Evolutionary conservation across 257 asterid species (phyloP).

Genomic region (Scutellaria minor): DNA sequence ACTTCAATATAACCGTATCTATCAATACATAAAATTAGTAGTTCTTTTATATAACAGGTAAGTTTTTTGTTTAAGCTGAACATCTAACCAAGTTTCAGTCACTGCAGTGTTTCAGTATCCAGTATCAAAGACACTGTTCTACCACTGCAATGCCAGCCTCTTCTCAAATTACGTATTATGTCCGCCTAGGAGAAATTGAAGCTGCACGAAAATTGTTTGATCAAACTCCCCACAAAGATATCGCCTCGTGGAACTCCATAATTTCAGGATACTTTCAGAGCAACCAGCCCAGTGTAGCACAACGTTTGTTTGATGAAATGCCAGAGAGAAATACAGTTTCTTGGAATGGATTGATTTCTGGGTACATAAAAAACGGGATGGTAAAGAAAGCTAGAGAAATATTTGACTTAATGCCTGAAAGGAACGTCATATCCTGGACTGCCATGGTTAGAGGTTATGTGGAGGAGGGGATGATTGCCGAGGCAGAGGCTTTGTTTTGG

Average conservation of each 20-base stretch:
- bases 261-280: constrained; percentile 63
- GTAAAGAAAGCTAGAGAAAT: constrained; percentile 60
- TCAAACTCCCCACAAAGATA: constrained; percentile 49
- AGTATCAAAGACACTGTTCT: constrained; percentile 43
- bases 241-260: constrained; percentile 72
- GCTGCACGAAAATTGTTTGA: constrained; percentile 65
- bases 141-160: constrained; percentile 39
- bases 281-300: constrained; percentile 57
- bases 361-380: constrained; percentile 69
- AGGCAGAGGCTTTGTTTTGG: constrained; percentile 67
- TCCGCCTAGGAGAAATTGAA: constrained; percentile 61
- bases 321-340: constrained; percentile 68
- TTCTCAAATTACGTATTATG: constrained; percentile 57
- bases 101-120: constrained; percentile 34
- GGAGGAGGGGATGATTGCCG: constrained; percentile 59
- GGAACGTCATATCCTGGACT: constrained; percentile 73
- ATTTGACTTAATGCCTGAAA: constrained; percentile 68
- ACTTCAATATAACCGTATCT: too few species aligned
- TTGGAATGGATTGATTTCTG: constrained; percentile 80
- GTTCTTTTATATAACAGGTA: neutral
- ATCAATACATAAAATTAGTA: neutral
- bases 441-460: constrained; percentile 72
- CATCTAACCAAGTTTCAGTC: constrained; percentile 17
- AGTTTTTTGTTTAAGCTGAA: constrained; percentile 16
- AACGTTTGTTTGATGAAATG: constrained; percentile 62